Evolutionary conservation across 2,329 filamentous ascomycete genomes (phyloP).

Genomic region (Xylariomycetidae sp.): DNA sequence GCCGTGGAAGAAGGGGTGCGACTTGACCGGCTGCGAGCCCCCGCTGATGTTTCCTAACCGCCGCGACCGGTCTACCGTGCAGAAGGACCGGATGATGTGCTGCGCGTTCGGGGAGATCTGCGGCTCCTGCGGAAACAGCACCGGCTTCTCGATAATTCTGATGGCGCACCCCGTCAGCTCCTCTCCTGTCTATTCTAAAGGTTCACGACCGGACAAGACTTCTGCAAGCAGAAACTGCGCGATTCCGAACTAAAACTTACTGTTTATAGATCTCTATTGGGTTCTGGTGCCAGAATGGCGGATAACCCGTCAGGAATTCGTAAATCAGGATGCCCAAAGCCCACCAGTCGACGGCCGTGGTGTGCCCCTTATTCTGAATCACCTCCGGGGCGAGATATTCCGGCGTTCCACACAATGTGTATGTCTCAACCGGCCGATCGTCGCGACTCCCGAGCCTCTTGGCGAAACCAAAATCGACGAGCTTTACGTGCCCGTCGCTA

Average conservation of each 20-base stretch:
- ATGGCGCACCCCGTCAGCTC: too few species aligned
- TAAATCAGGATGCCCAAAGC: slow-evolving; percentile 79
- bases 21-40: slow-evolving; percentile 66
- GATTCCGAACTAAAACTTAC: slow-evolving; percentile 36
- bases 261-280: slow-evolving; percentile 84
- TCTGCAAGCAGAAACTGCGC: not conserved
- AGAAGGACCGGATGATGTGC: slow-evolving; percentile 71
- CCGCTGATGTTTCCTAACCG: slow-evolving; percentile 75
- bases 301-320: slow-evolving; percentile 80
- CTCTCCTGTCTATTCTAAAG: too few species aligned
- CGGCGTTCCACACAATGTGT: slow-evolving; percentile 78
- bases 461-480: slow-evolving; percentile 83
- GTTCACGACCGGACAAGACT: not conserved
- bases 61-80: slow-evolving; percentile 73
- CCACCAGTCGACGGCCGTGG: slow-evolving; percentile 81
- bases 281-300: slow-evolving; percentile 83
- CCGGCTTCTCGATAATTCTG: slow-evolving; percentile 74
- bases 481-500: slow-evolving; percentile 71
- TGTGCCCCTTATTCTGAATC: slow-evolving; percentile 75
- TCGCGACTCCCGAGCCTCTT: slow-evolving; percentile 64
- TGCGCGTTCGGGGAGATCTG: slow-evolving; percentile 63
- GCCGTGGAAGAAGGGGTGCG: slow-evolving; percentile 69
- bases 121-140: slow-evolving; percentile 67
- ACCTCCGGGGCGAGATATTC: slow-evolving; percentile 83
- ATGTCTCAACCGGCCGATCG: slow-evolving; percentile 60